These are phyloP conservation scores for Elaeis oleifera DNA, from an alignment of 202 grass and related monocot genomes.

Conservation along the genomic window DNA sequence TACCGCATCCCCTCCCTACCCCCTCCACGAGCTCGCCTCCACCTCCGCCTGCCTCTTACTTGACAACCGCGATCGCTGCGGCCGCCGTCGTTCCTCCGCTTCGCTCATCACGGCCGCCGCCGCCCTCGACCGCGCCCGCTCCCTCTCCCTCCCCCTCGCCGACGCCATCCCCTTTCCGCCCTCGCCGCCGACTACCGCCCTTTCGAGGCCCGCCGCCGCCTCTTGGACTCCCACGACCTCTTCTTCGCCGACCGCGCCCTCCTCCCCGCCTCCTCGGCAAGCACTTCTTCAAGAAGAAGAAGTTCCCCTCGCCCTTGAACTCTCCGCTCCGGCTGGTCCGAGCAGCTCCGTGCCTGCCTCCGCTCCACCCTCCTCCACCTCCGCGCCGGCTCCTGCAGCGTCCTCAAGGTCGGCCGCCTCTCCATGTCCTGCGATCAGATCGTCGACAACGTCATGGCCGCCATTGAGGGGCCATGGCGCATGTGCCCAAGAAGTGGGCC, in stretches of 20 bases:
- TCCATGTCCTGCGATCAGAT: constrained; percentile 55
- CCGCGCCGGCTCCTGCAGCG: constrained; percentile 48
- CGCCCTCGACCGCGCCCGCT: constrained; percentile 38
- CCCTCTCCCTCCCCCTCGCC: constrained; percentile 39
- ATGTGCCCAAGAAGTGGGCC: constrained; percentile 70
- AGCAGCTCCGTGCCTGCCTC: constrained; percentile 55
- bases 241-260: constrained; percentile 78
- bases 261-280: constrained; percentile 73
- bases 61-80: constrained; percentile 38
- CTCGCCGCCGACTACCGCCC: constrained; percentile 62
- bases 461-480: constrained; percentile 34
- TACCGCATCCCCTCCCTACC: constrained; percentile 47
- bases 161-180: constrained; percentile 51
- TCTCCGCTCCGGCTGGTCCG: constrained; percentile 63
- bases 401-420: constrained; percentile 61
- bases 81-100: background rate
- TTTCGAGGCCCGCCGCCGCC: constrained; percentile 66
- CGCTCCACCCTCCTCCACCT: constrained; percentile 50
- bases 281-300: constrained; percentile 80
- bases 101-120: constrained; percentile 30
- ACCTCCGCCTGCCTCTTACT: constrained; percentile 57
- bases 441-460: constrained; percentile 51
- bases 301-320: constrained; percentile 53
- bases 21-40: constrained; percentile 21
- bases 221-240: constrained; percentile 64